A percentile compares a stretch with the other conserved stretches of the same genome.
Conservation (phyloP, 1,139 yeast species). For the Kodamaea plutei region DNA sequence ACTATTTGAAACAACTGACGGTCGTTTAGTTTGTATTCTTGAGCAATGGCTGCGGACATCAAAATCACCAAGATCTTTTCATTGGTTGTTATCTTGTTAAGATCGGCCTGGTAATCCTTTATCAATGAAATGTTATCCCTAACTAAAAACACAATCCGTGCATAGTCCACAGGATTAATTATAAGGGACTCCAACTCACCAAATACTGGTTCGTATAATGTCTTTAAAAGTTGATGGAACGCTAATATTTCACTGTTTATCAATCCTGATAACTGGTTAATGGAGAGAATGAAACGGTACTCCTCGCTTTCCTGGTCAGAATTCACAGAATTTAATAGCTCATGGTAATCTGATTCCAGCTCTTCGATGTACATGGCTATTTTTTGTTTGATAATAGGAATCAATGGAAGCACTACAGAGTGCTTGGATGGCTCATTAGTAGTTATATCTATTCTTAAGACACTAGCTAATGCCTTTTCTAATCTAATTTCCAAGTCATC, state of each 20-base stretch:
- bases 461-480: no score
- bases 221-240: conserved; percentile 48
- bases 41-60: conserved; percentile 54
- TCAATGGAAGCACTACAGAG: conserved; percentile 24
- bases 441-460: no score
- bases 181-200: conserved; percentile 68
- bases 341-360: conserved; percentile 31
- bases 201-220: conserved; percentile 58
- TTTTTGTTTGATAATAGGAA: conserved; percentile 23
- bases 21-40: conserved; percentile 19
- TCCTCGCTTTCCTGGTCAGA: conserved; percentile 35
- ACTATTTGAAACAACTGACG: conserved; percentile 37
- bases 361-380: conserved; percentile 21
- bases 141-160: conserved; percentile 47
- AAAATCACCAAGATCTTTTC: conserved; percentile 71
- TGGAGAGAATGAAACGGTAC: conserved; percentile 46
- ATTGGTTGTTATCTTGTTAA: conserved; percentile 44
- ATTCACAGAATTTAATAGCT: conserved; percentile 29
- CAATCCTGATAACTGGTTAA: conserved; percentile 55
- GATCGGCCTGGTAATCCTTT: conserved; percentile 27
- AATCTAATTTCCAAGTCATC: conserved; percentile 5
- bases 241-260: conserved; percentile 53
- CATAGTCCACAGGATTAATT: conserved; percentile 62
- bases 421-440: conserved; percentile 16
- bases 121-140: conserved; percentile 46